These are phyloP conservation scores for Stagonosporopsis chrysanthemi DNA, from an alignment of 2,329 filamentous ascomycete species.

Conservation along the genomic window DNA sequence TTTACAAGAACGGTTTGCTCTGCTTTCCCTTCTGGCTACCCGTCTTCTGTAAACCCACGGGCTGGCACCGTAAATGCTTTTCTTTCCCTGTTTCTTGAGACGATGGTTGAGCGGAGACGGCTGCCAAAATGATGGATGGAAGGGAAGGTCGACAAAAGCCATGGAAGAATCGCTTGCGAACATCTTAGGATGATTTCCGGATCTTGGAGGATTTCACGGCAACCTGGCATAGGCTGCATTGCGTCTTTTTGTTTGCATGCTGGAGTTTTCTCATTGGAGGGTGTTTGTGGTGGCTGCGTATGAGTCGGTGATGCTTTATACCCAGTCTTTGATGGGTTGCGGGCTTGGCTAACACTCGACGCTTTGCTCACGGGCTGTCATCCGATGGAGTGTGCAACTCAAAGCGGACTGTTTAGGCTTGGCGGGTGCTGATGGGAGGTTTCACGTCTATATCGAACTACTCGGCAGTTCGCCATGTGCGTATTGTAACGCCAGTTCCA, in stretches of 20 bases:
- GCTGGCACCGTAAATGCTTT: slow-evolving; percentile 45
- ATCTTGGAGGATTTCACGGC: slow-evolving; percentile 31
- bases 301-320: slow-evolving; percentile 23
- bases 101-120: slow-evolving; percentile 37
- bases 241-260: slow-evolving; percentile 45
- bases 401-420: slow-evolving; percentile 25
- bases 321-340: slow-evolving; percentile 7
- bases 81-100: slow-evolving; percentile 39
- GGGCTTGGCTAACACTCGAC: slow-evolving; percentile 12
- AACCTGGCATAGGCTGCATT: slow-evolving; percentile 38
- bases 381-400: slow-evolving; percentile 7
- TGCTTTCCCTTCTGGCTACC: slow-evolving; percentile 43
- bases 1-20: slow-evolving; percentile 47
- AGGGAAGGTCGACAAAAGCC: slow-evolving; percentile 43
- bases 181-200: slow-evolving; percentile 40
- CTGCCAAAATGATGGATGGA: slow-evolving; percentile 37
- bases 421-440: slow-evolving; percentile 32
- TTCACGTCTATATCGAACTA: slow-evolving; percentile 2
- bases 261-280: slow-evolving; percentile 44
- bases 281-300: slow-evolving; percentile 36
- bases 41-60: slow-evolving; percentile 39
- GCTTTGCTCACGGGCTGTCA: slow-evolving; percentile 11
- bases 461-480: slow-evolving; percentile 2
- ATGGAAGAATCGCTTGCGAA: slow-evolving; percentile 33
- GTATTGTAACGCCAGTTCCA: slow-evolving; percentile 19